Percentiles rank a stretch among this genome's conserved stretches.
Evolutionary conservation across 768 basidiomycete genomes (phyloP).

Genomic region (Boletus bicolor): DNA sequence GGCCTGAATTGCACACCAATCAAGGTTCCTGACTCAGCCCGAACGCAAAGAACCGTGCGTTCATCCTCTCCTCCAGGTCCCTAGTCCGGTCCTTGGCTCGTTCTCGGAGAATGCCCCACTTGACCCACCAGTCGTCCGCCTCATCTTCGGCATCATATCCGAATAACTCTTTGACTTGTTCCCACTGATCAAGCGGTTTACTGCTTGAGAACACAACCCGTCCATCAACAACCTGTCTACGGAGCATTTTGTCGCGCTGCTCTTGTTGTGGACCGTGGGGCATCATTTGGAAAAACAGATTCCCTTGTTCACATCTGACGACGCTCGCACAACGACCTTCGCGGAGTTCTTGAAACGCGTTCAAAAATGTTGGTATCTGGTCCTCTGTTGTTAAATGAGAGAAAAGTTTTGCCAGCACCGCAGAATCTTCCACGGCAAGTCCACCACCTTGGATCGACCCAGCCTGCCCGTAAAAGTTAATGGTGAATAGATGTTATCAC

Average conservation of each 20-base stretch:
- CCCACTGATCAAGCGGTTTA: constrained; percentile 39
- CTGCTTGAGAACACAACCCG: constrained; percentile 38
- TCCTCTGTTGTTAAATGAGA: constrained; percentile 44
- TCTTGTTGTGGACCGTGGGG: constrained; percentile 43
- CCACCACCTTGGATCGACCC: constrained; percentile 49
- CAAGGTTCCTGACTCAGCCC: background rate
- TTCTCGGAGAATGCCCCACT: constrained; percentile 49
- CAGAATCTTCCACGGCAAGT: constrained; percentile 60
- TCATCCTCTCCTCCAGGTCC: constrained; percentile 19
- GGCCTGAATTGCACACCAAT: background rate
- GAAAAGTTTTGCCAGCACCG: constrained; percentile 58
- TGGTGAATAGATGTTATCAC: background rate
- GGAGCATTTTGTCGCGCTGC: constrained; percentile 42
- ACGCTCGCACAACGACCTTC: constrained; percentile 49
- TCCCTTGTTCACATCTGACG: constrained; percentile 43
- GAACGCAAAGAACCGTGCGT: background rate
- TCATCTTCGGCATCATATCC: constrained; percentile 51
- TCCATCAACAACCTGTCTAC: constrained; percentile 42
- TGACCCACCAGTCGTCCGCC: constrained; percentile 65
- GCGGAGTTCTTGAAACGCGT: constrained; percentile 58
- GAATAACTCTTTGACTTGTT: constrained; percentile 48
- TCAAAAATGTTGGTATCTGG: constrained; percentile 49
- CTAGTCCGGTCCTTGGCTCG: constrained; percentile 28
- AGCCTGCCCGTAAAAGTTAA: constrained; percentile 37
- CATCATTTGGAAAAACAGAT: constrained; percentile 43